Conservation (phyloP, 2,329 filamentous ascomycete genomes). For the Exophiala oligosperma region DNA sequence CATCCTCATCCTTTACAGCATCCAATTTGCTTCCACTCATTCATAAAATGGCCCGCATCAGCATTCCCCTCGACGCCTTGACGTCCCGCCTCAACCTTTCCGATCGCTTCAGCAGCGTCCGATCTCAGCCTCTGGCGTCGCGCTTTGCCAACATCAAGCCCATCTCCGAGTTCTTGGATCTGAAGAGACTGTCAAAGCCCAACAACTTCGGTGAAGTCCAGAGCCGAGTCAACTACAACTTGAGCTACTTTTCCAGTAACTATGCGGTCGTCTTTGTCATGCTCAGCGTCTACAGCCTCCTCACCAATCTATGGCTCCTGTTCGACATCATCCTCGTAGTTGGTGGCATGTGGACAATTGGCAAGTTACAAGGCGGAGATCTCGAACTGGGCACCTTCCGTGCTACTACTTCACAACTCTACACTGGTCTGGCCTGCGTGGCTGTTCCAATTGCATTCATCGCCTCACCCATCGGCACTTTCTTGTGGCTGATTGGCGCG, state of each 20-base stretch:
- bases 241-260: conserved; percentile 97
- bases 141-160: conserved; percentile 93
- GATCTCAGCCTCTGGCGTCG: conserved; percentile 72
- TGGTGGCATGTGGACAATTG: conserved; percentile 85
- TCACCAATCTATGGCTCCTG: conserved; percentile 82
- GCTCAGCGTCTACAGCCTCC: conserved; percentile 91
- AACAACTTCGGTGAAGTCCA: conserved; percentile 87
- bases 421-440: conserved; percentile 81
- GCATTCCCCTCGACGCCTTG: conserved; percentile 87
- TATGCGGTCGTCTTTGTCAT: conserved; percentile 92
- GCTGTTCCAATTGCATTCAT: conserved; percentile 81
- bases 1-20: background rate
- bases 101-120: conserved; percentile 81
- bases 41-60: conserved; percentile 73
- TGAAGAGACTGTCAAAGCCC: conserved; percentile 95
- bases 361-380: conserved; percentile 84
- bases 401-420: conserved; percentile 88
- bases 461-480: conserved; percentile 78
- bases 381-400: conserved; percentile 80
- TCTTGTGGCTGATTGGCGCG: conserved; percentile 94
- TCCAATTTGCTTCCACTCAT: background rate
- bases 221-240: conserved; percentile 93
- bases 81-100: conserved; percentile 85
- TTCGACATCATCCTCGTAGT: conserved; percentile 91
- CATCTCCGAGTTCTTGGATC: conserved; percentile 88